Conservation (phyloP, 1,284 basidiomycete species). For the Sanghuangporus weigelae region DNA sequence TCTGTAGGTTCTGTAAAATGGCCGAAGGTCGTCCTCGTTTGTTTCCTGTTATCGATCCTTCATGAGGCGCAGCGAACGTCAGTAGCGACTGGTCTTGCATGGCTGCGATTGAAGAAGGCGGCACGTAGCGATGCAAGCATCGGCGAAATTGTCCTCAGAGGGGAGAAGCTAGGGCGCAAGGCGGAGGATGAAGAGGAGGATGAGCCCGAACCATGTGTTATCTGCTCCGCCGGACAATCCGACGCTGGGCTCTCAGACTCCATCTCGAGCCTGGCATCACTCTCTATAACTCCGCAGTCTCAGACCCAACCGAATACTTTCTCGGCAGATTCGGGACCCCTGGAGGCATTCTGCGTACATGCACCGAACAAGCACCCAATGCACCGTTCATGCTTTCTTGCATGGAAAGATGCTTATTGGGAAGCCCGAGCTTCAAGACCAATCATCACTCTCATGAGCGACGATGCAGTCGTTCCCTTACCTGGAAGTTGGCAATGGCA, state of each 20-base stretch:
- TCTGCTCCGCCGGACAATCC: constrained; percentile 24
- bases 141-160: constrained; percentile 12
- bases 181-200: constrained; percentile 22
- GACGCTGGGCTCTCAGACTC: constrained; percentile 20
- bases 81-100: constrained; percentile 15
- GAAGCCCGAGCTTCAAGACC: constrained; percentile 19
- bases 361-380: constrained; percentile 27
- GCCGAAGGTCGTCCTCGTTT: constrained; percentile 18
- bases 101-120: constrained; percentile 9
- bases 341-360: constrained; percentile 26
- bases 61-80: constrained; percentile 24
- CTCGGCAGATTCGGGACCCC: constrained; percentile 19
- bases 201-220: constrained; percentile 22
- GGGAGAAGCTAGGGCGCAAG: constrained; percentile 18
- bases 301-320: constrained; percentile 12
- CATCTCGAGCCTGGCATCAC: constrained; percentile 21
- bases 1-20: constrained; percentile 18
- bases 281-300: constrained; percentile 17
- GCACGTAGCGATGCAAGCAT: constrained; percentile 1
- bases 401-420: constrained; percentile 26
- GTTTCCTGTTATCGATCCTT: constrained; percentile 18
- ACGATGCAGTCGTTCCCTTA: constrained; percentile 2
- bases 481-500: constrained; percentile 13
- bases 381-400: constrained; percentile 25
- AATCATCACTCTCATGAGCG: constrained; percentile 17